phyloP scores from a whole-genome alignment of 257 asterid genomes.

The Capsicum pubescens region DNA sequence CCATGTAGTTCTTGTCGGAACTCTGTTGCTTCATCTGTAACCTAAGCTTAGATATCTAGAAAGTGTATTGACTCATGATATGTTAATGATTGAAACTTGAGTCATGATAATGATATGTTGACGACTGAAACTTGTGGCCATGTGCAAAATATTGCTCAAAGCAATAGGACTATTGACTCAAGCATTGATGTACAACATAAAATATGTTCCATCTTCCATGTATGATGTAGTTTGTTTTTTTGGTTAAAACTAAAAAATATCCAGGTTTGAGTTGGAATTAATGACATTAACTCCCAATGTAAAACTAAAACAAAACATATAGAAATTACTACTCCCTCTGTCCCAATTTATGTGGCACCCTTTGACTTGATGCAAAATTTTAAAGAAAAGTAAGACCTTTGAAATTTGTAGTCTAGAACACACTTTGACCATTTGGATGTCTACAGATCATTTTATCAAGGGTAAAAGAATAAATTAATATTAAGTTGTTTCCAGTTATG shows the following conservation, averaged over 20 bases:
- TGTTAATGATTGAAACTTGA: not conserved
- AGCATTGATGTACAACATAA: constrained; percentile 17
- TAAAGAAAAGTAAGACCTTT: too few species aligned
- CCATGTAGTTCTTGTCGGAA: constrained; percentile 1
- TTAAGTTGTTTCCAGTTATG: too few species aligned
- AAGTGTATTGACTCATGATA: not conserved
- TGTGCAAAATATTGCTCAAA: not conserved
- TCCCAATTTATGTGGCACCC: too few species aligned
- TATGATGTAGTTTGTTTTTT: not conserved
- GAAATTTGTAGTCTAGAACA: too few species aligned
- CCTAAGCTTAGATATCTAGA: not conserved
- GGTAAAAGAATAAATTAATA: too few species aligned
- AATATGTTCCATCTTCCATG: constrained; percentile 3
- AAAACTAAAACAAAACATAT: constrained; percentile 7
- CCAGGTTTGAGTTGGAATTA: not conserved
- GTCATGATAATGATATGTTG: too few species aligned
- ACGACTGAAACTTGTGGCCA: too few species aligned
- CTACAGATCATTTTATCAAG: too few species aligned
- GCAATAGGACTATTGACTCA: not conserved
- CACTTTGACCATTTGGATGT: too few species aligned
- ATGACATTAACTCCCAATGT: constrained; percentile 17
- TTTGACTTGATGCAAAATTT: too few species aligned
- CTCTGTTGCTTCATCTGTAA: not conserved
- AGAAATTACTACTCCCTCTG: not conserved
- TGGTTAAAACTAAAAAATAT: not conserved